A percentile compares a stretch with the other conserved stretches of the same genome.
phyloP scores from a whole-genome alignment of 306 rosid species.

The Vicia sativa region DNA sequence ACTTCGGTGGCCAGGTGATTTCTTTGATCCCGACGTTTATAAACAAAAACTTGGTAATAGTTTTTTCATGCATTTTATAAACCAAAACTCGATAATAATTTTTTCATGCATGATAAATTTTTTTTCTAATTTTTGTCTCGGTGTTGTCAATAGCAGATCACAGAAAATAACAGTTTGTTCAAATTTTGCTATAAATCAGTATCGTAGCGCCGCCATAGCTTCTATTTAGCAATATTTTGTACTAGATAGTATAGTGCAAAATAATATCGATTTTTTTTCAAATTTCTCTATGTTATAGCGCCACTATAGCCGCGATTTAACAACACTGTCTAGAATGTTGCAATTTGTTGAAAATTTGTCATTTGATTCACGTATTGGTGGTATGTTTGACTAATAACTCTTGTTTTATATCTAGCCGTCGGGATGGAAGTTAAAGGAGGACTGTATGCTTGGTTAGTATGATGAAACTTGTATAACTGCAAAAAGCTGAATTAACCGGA shows the following conservation, averaged over 20 bases:
- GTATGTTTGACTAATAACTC: slow-evolving; percentile 20
- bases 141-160: neutral
- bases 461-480: slow-evolving; percentile 24
- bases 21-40: slow-evolving; percentile 20
- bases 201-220: neutral
- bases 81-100: slow-evolving; percentile 8
- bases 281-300: neutral
- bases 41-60: too few relatives aligned
- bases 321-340: neutral
- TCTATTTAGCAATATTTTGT: neutral
- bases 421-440: slow-evolving; percentile 91
- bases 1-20: slow-evolving; percentile 96
- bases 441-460: slow-evolving; percentile 95
- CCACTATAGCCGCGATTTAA: neutral
- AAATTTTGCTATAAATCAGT: neutral
- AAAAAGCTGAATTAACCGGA: slow-evolving; percentile 30
- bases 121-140: slow-evolving; percentile 9
- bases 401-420: slow-evolving; percentile 74
- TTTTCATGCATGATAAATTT: slow-evolving; percentile 12
- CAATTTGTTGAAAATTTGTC: slow-evolving; percentile 18
- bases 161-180: neutral
- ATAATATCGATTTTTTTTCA: neutral
- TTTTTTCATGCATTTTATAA: too few relatives aligned
- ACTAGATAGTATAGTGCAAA: neutral
- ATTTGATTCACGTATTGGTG: neutral